Evolutionary conservation across 257 asterid species (phyloP).

Genomic region (Scutellaria minor): DNA sequence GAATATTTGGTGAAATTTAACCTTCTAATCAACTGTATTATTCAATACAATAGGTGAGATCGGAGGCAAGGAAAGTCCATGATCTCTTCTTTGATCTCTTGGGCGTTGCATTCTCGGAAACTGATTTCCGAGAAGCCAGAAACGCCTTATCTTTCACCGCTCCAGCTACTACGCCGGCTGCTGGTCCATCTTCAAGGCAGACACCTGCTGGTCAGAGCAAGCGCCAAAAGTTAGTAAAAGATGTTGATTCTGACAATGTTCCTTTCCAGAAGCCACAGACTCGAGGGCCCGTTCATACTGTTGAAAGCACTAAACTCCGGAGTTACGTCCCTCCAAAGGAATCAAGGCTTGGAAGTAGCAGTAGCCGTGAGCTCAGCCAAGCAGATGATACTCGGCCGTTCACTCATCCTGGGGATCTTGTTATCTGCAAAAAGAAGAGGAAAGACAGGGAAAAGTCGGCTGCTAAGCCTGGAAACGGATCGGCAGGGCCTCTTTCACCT

Average conservation of each 20-base stretch:
- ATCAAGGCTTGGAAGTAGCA: no score
- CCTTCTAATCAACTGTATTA: conserved; percentile 26
- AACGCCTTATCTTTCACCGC: conserved; percentile 68
- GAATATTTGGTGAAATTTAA: neutral
- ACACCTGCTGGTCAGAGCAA: conserved; percentile 52
- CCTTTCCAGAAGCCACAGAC: conserved; percentile 68
- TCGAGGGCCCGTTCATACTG: conserved; percentile 52
- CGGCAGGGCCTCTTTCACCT: conserved; percentile 77
- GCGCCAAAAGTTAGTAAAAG: conserved; percentile 60
- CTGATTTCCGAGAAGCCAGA: conserved; percentile 82
- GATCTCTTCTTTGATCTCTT: conserved; percentile 95
- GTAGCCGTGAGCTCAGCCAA: conserved; percentile 48
- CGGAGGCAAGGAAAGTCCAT: conserved; percentile 91
- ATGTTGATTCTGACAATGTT: conserved; percentile 56
- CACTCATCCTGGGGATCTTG: conserved; percentile 93
- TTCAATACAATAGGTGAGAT: conserved; percentile 67
- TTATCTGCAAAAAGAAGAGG: conserved; percentile 91
- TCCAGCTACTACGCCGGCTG: conserved; percentile 43
- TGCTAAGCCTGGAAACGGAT: conserved; percentile 52
- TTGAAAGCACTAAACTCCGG: conserved; percentile 55
- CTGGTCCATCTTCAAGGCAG: conserved; percentile 73
- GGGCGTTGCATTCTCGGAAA: conserved; percentile 78
- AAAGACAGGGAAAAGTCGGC: conserved; percentile 81
- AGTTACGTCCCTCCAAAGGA: conserved; percentile 53
- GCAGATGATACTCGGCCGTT: conserved; percentile 59